These are phyloP conservation scores for Vachellia collinsii DNA, from an alignment of 306 rosid genomes.

Conservation along the genomic window DNA sequence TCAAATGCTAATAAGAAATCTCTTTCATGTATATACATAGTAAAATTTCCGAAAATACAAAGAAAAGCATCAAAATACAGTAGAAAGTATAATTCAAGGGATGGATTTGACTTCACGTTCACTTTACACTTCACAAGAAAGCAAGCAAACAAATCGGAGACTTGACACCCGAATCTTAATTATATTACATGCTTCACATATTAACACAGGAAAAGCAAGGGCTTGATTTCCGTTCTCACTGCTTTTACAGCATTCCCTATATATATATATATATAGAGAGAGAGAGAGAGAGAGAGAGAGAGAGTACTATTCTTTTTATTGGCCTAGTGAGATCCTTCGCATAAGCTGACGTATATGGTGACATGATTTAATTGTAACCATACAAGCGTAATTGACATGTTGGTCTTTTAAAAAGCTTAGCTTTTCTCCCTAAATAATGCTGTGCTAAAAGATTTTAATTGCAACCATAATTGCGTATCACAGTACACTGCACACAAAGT, in stretches of 20 bases:
- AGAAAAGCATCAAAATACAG: slow-evolving; percentile 4
- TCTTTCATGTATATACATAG: too few species aligned
- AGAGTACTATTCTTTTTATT: background rate
- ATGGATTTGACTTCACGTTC: slow-evolving; percentile 31
- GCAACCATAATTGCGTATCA: background rate
- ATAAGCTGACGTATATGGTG: background rate
- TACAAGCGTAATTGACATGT: slow-evolving; percentile 13
- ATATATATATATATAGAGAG: too few species aligned
- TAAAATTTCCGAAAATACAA: background rate
- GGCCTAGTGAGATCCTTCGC: background rate
- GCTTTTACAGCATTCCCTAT: background rate
- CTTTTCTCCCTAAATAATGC: slow-evolving; percentile 13
- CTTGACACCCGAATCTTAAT: slow-evolving; percentile 18
- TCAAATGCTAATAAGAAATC: background rate
- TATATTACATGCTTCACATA: slow-evolving; percentile 3
- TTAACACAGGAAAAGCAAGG: background rate
- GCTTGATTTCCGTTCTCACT: slow-evolving; percentile 11
- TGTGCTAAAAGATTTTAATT: background rate
- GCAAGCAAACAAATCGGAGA: background rate
- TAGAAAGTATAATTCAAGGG: slow-evolving; percentile 13
- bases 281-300: background rate
- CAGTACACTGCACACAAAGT: background rate
- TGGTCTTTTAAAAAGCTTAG: slow-evolving; percentile 1
- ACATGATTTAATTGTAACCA: background rate
- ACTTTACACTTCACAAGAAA: background rate